Base-by-base conservation (phyloP, 352 stramenopile genomes). In the Phytophthora idaei region DNA sequence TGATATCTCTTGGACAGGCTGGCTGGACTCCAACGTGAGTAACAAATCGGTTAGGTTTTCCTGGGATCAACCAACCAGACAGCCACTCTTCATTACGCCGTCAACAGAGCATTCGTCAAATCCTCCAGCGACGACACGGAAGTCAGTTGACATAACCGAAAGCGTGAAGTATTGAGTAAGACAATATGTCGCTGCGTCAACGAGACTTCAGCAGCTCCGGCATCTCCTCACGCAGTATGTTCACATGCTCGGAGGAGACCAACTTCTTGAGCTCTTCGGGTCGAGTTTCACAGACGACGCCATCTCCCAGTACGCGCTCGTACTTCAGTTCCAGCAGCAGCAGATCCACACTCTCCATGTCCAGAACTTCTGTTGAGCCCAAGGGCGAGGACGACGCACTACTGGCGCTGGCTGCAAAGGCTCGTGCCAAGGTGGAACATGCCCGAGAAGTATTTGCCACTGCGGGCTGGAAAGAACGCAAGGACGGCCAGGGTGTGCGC, bases 391-490 rank as follows among this genome's bases (percentile, higher is more conserved):
- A 80, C 48, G 61, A 78, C 11, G 50, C 44, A 34, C 59, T 80
- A 11, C 34, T 74, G 21, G 25, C 49, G 9, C 61, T 80, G 17
- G 61, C 69, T 5, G 32, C 32, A 4, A 66, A 48, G 5, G 61
- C 57, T 0, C 69, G 69, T 11, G 49, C 49, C 17, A 59, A 61
- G 11, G 51, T 78, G 48, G 69, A 78, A 9, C 47, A 66, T 14
- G 66, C 65, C 5, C 58, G 52, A 27, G 4, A 45, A 8, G 31
- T 15, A 3, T 59, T 66, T 17, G 58, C 51, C 17, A 48, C 54
- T 21, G 55, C 53, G 4, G 66, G 62, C 1, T 80, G 73, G 73
- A 74, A 69, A 47, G 65, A 70, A 49, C 73, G 73, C 29, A 76
- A 69, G 28, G 69, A 77, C 44, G 60, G 65, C 4, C 59, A 70